Conservation (phyloP, 345 rosid genomes). For the Syzygium oleosum region DNA sequence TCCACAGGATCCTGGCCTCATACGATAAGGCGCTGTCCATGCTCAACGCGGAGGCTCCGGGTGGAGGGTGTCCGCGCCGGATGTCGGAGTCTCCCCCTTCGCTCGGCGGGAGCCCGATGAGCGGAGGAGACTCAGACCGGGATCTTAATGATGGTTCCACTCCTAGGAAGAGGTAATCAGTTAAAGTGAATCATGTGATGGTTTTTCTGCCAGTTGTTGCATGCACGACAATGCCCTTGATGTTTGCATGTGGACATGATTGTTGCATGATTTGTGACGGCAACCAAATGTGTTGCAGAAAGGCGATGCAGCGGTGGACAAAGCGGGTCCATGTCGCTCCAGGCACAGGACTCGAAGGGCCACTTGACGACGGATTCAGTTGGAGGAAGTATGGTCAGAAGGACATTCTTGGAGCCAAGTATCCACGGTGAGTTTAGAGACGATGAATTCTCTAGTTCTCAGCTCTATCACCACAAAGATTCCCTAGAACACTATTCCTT, state of each 20-base stretch:
- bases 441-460: neutral
- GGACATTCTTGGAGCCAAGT: slow-evolving; percentile 66
- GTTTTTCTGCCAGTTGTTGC: neutral
- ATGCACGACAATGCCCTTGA: neutral
- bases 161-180: slow-evolving; percentile 26
- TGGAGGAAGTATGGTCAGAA: slow-evolving; percentile 99
- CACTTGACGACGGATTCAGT: slow-evolving; percentile 79
- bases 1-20: slow-evolving; percentile 44
- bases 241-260: neutral
- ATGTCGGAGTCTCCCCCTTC: slow-evolving; percentile 33
- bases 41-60: slow-evolving; percentile 10
- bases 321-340: slow-evolving; percentile 41
- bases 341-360: slow-evolving; percentile 38
- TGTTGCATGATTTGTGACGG: neutral
- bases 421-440: slow-evolving; percentile 43
- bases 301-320: slow-evolving; percentile 45
- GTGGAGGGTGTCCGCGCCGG: neutral
- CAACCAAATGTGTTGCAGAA: slow-evolving; percentile 18
- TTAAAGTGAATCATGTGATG: neutral
- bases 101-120: slow-evolving; percentile 46
- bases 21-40: slow-evolving; percentile 54
- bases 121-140: slow-evolving; percentile 55
- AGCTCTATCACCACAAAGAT: neutral
- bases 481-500: neutral
- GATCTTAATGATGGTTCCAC: slow-evolving; percentile 22